A percentile compares a stretch with the other conserved stretches of the same genome.
Evolutionary conservation across 2,329 filamentous ascomycete species (phyloP).

Genomic region (Periconia sp.): DNA sequence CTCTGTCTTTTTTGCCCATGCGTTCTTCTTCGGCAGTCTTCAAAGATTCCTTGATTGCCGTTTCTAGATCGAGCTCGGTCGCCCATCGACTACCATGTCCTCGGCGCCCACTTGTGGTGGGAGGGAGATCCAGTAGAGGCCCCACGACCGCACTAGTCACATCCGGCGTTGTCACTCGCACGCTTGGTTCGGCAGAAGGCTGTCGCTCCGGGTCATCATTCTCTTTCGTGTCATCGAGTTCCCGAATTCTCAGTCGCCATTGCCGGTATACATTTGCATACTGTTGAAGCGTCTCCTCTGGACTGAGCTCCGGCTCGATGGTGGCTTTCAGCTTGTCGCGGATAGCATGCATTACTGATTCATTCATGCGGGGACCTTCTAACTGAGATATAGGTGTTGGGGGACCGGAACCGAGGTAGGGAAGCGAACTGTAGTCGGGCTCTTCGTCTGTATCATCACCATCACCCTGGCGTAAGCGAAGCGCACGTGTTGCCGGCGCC

Average conservation of each 20-base stretch:
- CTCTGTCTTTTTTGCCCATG: constrained; percentile 63
- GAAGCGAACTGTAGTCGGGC: constrained; percentile 47
- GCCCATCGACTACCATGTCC: constrained; percentile 37
- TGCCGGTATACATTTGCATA: constrained; percentile 44
- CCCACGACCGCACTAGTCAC: constrained; percentile 30
- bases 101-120: constrained; percentile 31
- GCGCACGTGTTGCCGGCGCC: constrained; percentile 35
- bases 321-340: constrained; percentile 36
- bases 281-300: constrained; percentile 31
- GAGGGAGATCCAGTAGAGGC: constrained; percentile 29
- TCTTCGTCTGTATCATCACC: constrained; percentile 39
- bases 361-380: constrained; percentile 40
- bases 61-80: constrained; percentile 73
- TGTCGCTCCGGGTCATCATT: constrained; percentile 40
- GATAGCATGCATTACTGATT: constrained; percentile 40
- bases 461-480: constrained; percentile 30
- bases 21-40: constrained; percentile 68
- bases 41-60: constrained; percentile 71
- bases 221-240: constrained; percentile 45
- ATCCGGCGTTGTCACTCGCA: constrained; percentile 52
- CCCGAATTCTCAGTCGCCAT: constrained; percentile 46
- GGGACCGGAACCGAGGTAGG: constrained; percentile 49
- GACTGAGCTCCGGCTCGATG: constrained; percentile 30
- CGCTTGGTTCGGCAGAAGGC: constrained; percentile 36
- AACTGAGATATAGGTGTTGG: constrained; percentile 48